Base-by-base conservation (phyloP, 148 eudicot genomes). In the Rhododendron kiyosumense region DNA sequence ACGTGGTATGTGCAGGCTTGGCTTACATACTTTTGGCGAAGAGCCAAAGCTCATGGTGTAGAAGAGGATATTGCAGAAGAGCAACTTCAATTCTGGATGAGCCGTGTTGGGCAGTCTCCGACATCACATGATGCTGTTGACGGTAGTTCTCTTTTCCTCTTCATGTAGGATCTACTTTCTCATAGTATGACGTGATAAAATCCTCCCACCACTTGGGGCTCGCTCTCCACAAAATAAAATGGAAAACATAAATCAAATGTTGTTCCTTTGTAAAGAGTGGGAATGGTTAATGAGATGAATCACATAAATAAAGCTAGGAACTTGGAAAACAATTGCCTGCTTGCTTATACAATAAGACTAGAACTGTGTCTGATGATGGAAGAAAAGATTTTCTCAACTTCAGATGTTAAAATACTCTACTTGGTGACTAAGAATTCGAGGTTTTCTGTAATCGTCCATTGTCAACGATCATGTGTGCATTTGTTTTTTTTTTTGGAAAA, bases 51-150 rank as follows among this genome's bases (percentile, higher is more conserved):
- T 46, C 83, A 86, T 54, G 83, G 83, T 78, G 88, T 86, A 84
- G 88, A 86, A 86, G 85, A 86, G 32, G 88, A 86, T 83, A 83
- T 86, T 61, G 88, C 88, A 76, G 88, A 86, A 59, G 88, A 86
- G 69, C 85, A 79, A 34, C 83, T 86, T 86, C 85, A 86, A 36
- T 83, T 76, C 84, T 86, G 88, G 88, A 86, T 83, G 51, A 86
- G 83, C 83, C 88, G 69, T 24, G 65, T 57, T 46, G 85, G 85
- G 83, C 88, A 86, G 78, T 76, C 88, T 78, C 71, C 88, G n/a
- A 77, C 88, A 59, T 83, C 88, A 48, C 85, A 86, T 77, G 88
- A 86, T 78, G 85, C 85, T 15, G 88, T 86, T 83, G 88, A 86
- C 14, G 88, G 88, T 86, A 86, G 28, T 86, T 78, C 45, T 61